Conservation (phyloP, 805 yeast genomes). For the Saturnispora hagleri region DNA sequence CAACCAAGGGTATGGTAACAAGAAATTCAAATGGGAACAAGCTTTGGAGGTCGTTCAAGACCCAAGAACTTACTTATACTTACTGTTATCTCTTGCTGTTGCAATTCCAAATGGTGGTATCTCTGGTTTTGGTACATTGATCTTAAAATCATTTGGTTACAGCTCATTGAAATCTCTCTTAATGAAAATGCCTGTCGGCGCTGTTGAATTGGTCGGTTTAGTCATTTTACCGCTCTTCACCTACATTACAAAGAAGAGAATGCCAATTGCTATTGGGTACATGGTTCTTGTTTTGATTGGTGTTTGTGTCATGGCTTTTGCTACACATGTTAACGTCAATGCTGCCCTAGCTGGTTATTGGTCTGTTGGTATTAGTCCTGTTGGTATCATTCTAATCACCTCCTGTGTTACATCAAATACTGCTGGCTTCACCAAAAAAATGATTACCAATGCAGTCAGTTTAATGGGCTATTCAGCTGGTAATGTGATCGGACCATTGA, state of each 20-base stretch:
- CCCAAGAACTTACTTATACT: constrained; percentile 32
- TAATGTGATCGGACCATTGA: constrained; percentile 44
- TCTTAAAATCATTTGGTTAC: constrained; percentile 10
- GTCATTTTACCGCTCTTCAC: constrained; percentile 1
- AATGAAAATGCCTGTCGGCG: constrained; percentile 29
- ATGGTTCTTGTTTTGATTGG: constrained; percentile 6
- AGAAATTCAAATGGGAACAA: constrained; percentile 35
- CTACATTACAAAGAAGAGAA: background rate
- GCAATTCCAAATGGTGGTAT: constrained; percentile 16
- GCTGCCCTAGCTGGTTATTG: constrained; percentile 9
- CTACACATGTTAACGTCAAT: background rate
- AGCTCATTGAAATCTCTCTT: constrained; percentile 11
- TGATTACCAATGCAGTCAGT: constrained; percentile 35
- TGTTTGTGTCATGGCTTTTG: constrained; percentile 8
- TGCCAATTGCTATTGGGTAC: constrained; percentile 7
- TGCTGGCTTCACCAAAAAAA: constrained; percentile 42
- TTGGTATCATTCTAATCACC: constrained; percentile 19
- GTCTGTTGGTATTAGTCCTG: constrained; percentile 5
- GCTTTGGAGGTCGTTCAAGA: constrained; percentile 36
- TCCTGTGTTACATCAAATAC: constrained; percentile 25
- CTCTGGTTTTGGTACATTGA: constrained; percentile 9
- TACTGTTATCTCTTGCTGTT: constrained; percentile 21
- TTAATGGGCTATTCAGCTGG: constrained; percentile 38
- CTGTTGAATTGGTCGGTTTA: constrained; percentile 27
- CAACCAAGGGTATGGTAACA: constrained; percentile 32